Percentiles rank a stretch among this genome's conserved stretches.
Evolutionary conservation across 805 yeast species (phyloP).

Genomic region (Barnettozyma siamensis): DNA sequence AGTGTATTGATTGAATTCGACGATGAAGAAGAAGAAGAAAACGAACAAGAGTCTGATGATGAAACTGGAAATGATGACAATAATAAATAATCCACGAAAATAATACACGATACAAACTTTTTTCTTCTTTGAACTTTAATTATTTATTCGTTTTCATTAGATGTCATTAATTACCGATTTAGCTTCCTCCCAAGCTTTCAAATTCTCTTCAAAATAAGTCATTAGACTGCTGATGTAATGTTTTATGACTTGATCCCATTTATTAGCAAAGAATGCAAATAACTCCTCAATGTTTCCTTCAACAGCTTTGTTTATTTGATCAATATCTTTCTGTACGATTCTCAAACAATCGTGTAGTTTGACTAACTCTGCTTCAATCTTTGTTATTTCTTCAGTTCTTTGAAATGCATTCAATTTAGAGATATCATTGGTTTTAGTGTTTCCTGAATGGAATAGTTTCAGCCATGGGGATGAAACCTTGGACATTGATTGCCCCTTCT

Average conservation of each 20-base stretch:
- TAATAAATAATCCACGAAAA: no score
- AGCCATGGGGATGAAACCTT: constrained; percentile 21
- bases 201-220: constrained; percentile 33
- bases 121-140: no score
- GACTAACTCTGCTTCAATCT: constrained; percentile 30
- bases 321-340: constrained; percentile 31
- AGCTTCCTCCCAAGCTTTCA: constrained; percentile 36
- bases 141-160: constrained; percentile 1
- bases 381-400: constrained; percentile 32
- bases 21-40: constrained; percentile 30
- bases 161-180: constrained; percentile 20
- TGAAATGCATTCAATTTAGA: constrained; percentile 29
- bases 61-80: no score
- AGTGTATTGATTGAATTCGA: constrained; percentile 47
- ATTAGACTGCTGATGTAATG: constrained; percentile 29
- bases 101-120: no score
- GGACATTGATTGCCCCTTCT: constrained; percentile 21
- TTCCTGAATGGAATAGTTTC: constrained; percentile 20
- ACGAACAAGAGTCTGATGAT: constrained; percentile 12
- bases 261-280: constrained; percentile 23
- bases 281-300: constrained; percentile 26
- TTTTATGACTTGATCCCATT: constrained; percentile 26
- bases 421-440: constrained; percentile 13
- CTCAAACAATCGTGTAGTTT: constrained; percentile 36
- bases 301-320: constrained; percentile 30